Base-by-base conservation (phyloP, 139 green algal genomes). In the Tetradesmus obliquus region DNA sequence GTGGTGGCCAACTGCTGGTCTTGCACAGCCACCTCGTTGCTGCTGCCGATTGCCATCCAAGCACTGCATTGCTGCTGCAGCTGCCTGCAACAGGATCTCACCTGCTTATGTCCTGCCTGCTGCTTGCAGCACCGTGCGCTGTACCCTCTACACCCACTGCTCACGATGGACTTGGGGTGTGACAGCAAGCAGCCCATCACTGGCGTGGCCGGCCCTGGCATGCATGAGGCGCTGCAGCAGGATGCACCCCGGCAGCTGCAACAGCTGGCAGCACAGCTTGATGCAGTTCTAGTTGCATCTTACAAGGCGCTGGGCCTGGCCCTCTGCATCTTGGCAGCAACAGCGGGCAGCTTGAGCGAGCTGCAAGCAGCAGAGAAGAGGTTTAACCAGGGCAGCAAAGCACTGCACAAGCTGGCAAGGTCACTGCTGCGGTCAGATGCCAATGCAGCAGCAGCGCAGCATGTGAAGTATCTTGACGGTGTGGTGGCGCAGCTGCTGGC, bases 291-390 rank as follows among this genome's bases (percentile, higher is more conserved):
- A 55, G 69, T 15, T 45, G 22, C 69, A 22, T 55, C 72, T 9
- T 81, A 90, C 84, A 88, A 82, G n/a, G 24, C 85, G 4, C 24
- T 88, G 3, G 55, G 90, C 24, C n/a, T 93, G 55, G 76, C 55
- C 32, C 10, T 90, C 7, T 90, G 84, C 74, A 83, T 55, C n/a
- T 32, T 90, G 74, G 90, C 74, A 45, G 84, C 90, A 3, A 81
- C 54, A 22, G 90, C 90, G 5, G 51, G 57, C 45, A 90, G 22
- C 55, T 9, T 72, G 57, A 51, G 60, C 24, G 74, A 90, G 84
- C 54, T 93, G 1, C 8, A 87, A 58, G 15, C 55, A 45, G 55
- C 72, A 9, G 51, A 84, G 69, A 51, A 6, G 22, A 55, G 32
- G n/a, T 76, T 93, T 20, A 53, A 82, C 12, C 32, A 74, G 55